Percentiles rank a stretch among this genome's conserved stretches.
Evolutionary conservation across 2,329 filamentous ascomycete genomes (phyloP).

Genomic region (Trichoderma asperellum): DNA sequence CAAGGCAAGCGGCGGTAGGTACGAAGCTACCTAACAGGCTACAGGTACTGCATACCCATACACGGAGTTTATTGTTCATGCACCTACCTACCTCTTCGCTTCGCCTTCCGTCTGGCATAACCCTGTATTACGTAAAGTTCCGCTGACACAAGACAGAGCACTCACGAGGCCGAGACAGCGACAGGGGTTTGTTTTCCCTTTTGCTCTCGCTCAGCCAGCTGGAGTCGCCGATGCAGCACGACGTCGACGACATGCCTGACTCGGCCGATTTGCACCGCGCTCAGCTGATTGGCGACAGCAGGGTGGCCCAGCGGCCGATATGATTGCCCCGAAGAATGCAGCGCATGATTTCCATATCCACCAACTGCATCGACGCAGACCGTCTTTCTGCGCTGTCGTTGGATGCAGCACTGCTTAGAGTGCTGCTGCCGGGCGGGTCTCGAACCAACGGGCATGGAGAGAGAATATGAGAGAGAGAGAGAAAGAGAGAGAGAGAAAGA

Average conservation of each 20-base stretch:
- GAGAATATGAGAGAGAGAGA: not conserved
- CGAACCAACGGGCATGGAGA: not conserved
- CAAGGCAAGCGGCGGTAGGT: not conserved
- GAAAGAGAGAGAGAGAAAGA: not conserved
- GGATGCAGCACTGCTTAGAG: not conserved
- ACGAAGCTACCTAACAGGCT: not conserved
- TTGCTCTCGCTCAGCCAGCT: not conserved
- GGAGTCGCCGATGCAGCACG: conserved; percentile 5
- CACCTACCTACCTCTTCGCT: not conserved
- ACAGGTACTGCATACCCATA: not conserved
- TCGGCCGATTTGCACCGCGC: not conserved
- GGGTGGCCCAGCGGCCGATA: not conserved
- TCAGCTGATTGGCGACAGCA: conserved; percentile 14
- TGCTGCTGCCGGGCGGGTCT: not conserved
- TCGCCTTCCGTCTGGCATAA: not conserved
- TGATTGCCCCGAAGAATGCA: conserved; percentile 20
- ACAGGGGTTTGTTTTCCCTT: not conserved
- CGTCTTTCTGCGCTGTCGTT: conserved; percentile 18
- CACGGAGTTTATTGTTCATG: not conserved
- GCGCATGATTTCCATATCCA: not conserved
- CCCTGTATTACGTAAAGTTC: conserved; percentile 2
- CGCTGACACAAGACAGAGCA: not conserved
- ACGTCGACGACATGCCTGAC: conserved; percentile 4
- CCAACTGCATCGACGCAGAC: conserved; percentile 20
- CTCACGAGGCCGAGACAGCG: not conserved